Evolutionary conservation across 179 eudicot genomes (phyloP), one percentile per base, ranked within the genome.

Genomic region (Dionaea muscipula): DNA sequence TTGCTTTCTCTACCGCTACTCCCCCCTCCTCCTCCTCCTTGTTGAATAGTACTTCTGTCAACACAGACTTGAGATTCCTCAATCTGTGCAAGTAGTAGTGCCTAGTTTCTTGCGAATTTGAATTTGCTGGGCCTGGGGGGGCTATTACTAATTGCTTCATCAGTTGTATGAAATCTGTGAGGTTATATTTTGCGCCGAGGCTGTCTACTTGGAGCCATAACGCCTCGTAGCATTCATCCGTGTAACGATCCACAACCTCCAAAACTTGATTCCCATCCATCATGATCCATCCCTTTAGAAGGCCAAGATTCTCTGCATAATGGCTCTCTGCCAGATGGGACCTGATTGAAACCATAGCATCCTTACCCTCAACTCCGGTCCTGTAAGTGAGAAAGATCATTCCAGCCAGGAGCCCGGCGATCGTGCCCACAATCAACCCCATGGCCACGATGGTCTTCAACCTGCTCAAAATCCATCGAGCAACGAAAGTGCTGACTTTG

Each of bases 331-430:
- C 66, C 14, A 63, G 21, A 37, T 68, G 66, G 43, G 68, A 55
- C 51, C 68, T 68, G 7, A 72, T 21, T 21, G 69, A 68, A 5
- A 72, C 4, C 13, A 72, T 38, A 2, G 73, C 76, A 22, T 68
- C 73, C 39, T 72, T 72, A 33, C 69, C 73, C 31, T 72, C 76
- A 0, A 57, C 22, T 7, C 67, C 73, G 4, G 68, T 72, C 47
- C 59, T 55, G 48, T 68, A 68, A 40, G 73, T 63, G 62, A 68
- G 49, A 20, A 68, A 47, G 44, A 64, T 37, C 18, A 55, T 45
- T 1, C 72, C 72, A 9, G 60, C 62, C 40, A 67, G 0, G 7
- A 64, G 27, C 47, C 59, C 69, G 7, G 55, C 18, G 56, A 72
- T 72, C 73, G 68, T 55, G 24, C 69, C 59, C 1, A 60, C 27